Evolutionary conservation across 202 grass and related monocot species (phyloP), one percentile per base, ranked within the genome.

Genomic region (Brachypodium distachyon): DNA sequence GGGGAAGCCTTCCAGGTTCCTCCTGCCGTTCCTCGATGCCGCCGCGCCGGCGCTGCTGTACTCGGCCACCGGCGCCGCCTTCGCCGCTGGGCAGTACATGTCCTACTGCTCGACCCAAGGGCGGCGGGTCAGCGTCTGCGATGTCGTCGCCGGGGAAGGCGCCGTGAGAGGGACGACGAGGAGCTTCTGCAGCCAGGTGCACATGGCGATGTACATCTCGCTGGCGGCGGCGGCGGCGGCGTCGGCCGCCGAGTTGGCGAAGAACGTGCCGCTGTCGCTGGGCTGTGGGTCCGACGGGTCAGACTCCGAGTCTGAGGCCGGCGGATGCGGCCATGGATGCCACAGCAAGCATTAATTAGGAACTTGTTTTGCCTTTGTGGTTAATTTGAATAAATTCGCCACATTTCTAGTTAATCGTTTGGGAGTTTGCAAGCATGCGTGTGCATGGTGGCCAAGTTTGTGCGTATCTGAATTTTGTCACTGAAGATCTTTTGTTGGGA

Each of bases 131-230:
- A 80, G 70, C 63, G 25, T 84, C 55, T 88, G 86, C 55, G 31
- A 5, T 9, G 32, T 6, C 21, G 5, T 16, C 42, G 2, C 48
- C 42, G 25, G 52, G 4, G 28, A 7, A n/a, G n/a, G n/a, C n/a
- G n/a, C n/a, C n/a, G n/a, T n/a, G n/a, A n/a, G n/a, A n/a, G n/a
- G n/a, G n/a, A n/a, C n/a, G n/a, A 9, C 62, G 13, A 55, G 47
- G 44, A 80, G 64, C 70, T 88, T 88, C 81, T 84, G 86, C 63
- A 71, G 71, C 29, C 81, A 84, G 76, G 86, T 80, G 29, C 81
- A 69, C 14, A 2, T 80, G 3, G 17, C 86, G 38, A 46, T 84
- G 23, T 80, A 76, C 62, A 66, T 80, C 62, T 25, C 70, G 46
- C 81, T 88, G 0, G 62, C 37, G 4, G 76, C 86, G 1, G 81